Evolutionary conservation across 352 stramenopile species (phyloP).

Genomic region (Phytophthora sojae): DNA sequence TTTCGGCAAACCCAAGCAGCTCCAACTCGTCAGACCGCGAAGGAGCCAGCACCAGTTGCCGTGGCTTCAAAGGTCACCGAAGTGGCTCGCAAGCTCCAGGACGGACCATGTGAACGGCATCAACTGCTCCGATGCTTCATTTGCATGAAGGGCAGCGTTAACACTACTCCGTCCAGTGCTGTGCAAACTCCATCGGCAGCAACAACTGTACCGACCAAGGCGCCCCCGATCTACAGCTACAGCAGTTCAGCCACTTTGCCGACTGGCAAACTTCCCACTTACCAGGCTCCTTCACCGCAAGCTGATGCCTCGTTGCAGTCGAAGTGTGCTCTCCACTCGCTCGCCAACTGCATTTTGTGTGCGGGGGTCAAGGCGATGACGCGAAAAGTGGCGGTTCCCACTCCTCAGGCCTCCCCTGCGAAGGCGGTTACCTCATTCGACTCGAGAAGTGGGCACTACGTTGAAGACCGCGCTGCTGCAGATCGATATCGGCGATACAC

Average conservation of each 20-base stretch:
- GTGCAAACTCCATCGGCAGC: not conserved
- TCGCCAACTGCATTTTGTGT: slow-evolving; percentile 81
- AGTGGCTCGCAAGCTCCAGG: slow-evolving; percentile 11
- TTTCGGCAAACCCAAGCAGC: slow-evolving; percentile 9
- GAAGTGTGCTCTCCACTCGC: slow-evolving; percentile 63
- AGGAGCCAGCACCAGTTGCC: not conserved
- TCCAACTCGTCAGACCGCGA: not conserved
- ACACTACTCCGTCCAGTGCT: not conserved
- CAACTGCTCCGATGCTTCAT: slow-evolving; percentile 72
- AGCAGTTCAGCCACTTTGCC: not conserved
- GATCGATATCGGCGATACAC: slow-evolving; percentile 44
- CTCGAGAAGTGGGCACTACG: slow-evolving; percentile 3
- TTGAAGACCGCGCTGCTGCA: slow-evolving; percentile 7
- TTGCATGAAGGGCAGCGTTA: slow-evolving; percentile 41
- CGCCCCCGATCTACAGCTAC: slow-evolving; percentile 8
- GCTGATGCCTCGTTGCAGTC: not conserved
- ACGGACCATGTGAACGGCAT: slow-evolving; percentile 55
- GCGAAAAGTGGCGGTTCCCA: slow-evolving; percentile 20
- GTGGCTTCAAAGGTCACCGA: not conserved
- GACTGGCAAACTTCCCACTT: not conserved
- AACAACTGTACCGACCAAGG: not conserved
- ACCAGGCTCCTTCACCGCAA: slow-evolving; percentile 4
- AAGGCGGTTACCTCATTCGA: slow-evolving; percentile 11
- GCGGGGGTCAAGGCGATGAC: slow-evolving; percentile 45
- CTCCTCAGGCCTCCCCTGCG: slow-evolving; percentile 17